Evolutionary conservation across 2,329 filamentous ascomycete species (phyloP), one percentile per base, ranked within the genome.

Genomic region (Alternaria rosae): DNA sequence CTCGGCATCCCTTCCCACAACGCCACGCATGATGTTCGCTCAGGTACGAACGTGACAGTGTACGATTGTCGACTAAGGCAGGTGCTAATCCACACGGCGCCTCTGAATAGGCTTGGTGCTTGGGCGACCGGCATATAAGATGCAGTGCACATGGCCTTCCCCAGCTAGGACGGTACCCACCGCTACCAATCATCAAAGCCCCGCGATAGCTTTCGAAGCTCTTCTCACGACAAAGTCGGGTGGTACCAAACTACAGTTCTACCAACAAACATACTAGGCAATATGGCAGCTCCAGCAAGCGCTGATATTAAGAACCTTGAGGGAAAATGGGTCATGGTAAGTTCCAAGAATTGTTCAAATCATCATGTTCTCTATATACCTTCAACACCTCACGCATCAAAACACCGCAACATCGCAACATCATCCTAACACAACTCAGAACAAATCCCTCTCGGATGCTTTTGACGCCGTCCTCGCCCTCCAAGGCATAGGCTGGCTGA

Each of bases 371-470:
- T 44, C 25, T 20, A 4, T 23, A n/a, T 11, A 32, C 23, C 32
- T 17, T 21, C 25, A 5, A 21, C 30, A 51, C 42, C 30, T 38
- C 25, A 20, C 23, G 28, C 43, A 23, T 53, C 28, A 10, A 32
- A 6, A 41, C 23, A 23, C n/a, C n/a, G n/a, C n/a, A n/a, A n/a
- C n/a, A n/a, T 15, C n/a, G 41, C 8, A 20, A 30, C 15, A 5
- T n/a, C 5, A 17, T 4, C 35, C 55, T 67, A 26, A 57, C 15
- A 28, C 25, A 13, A 17, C 6, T 17, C 74, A 94, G 92, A 94
- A 95, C 85, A 91, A 91, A 77, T 81, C 82, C 65, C 83, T 93
- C 69, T 93, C 91, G 61, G 89, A 91, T 79, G 81, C 85, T 67
- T 82, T 88, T 50, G 91, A 93, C 62, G 83, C 88, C 1, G 86